Base-by-base conservation (phyloP, 345 rosid genomes). In the Luvunga scandens region DNA sequence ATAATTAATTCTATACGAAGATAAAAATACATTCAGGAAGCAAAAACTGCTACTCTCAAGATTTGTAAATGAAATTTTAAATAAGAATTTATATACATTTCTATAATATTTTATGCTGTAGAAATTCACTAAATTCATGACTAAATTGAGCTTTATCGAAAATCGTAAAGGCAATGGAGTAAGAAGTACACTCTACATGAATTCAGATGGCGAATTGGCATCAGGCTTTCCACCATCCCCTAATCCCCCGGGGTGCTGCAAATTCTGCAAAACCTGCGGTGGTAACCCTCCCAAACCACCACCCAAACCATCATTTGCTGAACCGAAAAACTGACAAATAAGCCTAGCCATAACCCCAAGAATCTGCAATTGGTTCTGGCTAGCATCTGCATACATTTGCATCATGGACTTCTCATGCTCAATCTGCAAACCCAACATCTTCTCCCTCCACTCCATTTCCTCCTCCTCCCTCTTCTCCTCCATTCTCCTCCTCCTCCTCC, bases 371-470 rank as follows among this genome's bases (percentile, higher is more conserved):
- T 92, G 93, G 79, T 85, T 91, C 81, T 90, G 93, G 83, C 89
- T 89, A 1, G 92, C 92, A 50, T 90, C 94, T 0, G 88, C 93
- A 9, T 90, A 94, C 88, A 92, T 85, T 76, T 90, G 92, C 90
- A 90, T 86, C 87, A 89, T 88, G 39, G 87, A 79, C 82, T 90
- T 92, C 86, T 92, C 94, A 10, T 90, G 94, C 75, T 90, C 92
- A 25, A 92, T 82, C 79, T 92, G 92, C 91, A 89, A 77, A n/a
- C 75, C 86, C 28, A 85, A 5, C 86, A 89, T 81, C 80, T 86
- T 85, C 83, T 87, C 92, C 87, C 86, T 85, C 96, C 94, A 90
- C 14, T 92, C 91, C 92, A 92, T 92, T 84, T 90, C 94, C 71
- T 92, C 96, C 78, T 92, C 91, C 84, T 90, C 92, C 75, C 87